phyloP scores from a whole-genome alignment of 768 basidiomycete genomes.

The Mycena kentingensis region DNA sequence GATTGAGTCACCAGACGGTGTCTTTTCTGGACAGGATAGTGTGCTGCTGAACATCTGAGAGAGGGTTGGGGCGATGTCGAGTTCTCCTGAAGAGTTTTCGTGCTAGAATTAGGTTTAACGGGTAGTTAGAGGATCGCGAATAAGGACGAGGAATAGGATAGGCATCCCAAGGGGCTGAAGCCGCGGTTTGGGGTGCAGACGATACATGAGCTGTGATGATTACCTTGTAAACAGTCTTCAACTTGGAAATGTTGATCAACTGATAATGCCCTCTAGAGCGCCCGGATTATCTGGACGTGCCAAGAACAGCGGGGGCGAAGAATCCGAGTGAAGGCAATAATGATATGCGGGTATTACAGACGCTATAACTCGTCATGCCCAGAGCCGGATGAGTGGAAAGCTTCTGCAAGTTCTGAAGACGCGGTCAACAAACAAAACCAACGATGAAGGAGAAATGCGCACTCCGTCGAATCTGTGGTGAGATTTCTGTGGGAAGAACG shows the following conservation, averaged over 20 bases:
- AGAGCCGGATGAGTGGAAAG: constrained; percentile 46
- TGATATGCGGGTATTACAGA: constrained; percentile 24
- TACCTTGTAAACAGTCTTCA: background rate
- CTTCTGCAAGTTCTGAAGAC: constrained; percentile 54
- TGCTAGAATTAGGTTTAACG: too few species aligned
- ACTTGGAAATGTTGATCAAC: constrained; percentile 1
- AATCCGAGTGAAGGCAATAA: constrained; percentile 21
- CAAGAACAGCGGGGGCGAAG: constrained; percentile 13
- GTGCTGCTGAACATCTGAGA: too few species aligned
- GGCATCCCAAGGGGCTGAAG: too few species aligned
- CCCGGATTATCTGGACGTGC: constrained; percentile 19
- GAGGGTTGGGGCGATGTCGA: too few species aligned
- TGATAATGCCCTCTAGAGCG: background rate
- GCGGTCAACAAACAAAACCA: constrained; percentile 3
- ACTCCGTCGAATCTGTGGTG: constrained; percentile 73
- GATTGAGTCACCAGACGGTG: constrained; percentile 11
- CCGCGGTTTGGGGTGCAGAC: too few species aligned
- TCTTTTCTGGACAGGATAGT: constrained; percentile 4
- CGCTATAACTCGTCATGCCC: constrained; percentile 47
- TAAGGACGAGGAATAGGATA: too few species aligned
- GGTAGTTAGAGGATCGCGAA: too few species aligned
- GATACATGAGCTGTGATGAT: too few species aligned
- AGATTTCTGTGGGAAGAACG: constrained; percentile 77
- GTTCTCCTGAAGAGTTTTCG: too few species aligned
- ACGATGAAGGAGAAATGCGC: constrained; percentile 33